A percentile compares a stretch with the other conserved stretches of the same genome.
Evolutionary conservation across 306 rosid genomes (phyloP).

Genomic region (Oxytropis ochrocephala): DNA sequence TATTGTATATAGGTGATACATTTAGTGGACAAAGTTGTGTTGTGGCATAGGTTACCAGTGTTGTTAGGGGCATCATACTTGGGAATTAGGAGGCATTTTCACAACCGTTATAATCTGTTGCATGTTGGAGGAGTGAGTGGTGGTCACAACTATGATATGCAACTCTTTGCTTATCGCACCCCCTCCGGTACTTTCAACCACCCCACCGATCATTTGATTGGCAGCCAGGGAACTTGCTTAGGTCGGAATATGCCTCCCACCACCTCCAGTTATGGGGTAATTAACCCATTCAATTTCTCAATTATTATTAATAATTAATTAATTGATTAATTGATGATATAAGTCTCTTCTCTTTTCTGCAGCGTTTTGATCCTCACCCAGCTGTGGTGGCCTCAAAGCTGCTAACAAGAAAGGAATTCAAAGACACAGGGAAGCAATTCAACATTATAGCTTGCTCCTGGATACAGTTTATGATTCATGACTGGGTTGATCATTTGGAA

Average conservation of each 20-base stretch:
- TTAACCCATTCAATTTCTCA: neutral
- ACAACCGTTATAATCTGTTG: conserved; percentile 54
- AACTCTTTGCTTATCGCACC: conserved; percentile 36
- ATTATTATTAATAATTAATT: too few relatives aligned
- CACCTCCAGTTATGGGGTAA: conserved; percentile 42
- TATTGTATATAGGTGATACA: conserved; percentile 36
- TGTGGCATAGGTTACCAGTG: conserved; percentile 73
- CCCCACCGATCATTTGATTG: conserved; percentile 40
- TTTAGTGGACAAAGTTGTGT: conserved; percentile 51
- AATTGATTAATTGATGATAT: neutral
- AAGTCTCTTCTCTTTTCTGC: neutral
- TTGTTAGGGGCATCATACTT: conserved; percentile 49
- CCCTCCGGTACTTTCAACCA: conserved; percentile 62
- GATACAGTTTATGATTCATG: conserved; percentile 87
- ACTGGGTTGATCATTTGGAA: conserved; percentile 79
- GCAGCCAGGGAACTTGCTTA: conserved; percentile 59
- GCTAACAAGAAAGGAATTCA: conserved; percentile 51
- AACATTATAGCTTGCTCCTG: conserved; percentile 74
- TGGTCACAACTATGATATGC: conserved; percentile 34
- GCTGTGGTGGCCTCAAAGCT: conserved; percentile 58
- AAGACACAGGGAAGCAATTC: conserved; percentile 61
- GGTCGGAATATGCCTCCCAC: conserved; percentile 77
- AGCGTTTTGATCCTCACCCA: conserved; percentile 69
- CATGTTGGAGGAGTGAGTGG: conserved; percentile 41
- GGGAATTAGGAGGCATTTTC: conserved; percentile 67